Evolutionary conservation across 2,329 filamentous ascomycete species (phyloP).

Genomic region (Chrysosporium keratinophilum): DNA sequence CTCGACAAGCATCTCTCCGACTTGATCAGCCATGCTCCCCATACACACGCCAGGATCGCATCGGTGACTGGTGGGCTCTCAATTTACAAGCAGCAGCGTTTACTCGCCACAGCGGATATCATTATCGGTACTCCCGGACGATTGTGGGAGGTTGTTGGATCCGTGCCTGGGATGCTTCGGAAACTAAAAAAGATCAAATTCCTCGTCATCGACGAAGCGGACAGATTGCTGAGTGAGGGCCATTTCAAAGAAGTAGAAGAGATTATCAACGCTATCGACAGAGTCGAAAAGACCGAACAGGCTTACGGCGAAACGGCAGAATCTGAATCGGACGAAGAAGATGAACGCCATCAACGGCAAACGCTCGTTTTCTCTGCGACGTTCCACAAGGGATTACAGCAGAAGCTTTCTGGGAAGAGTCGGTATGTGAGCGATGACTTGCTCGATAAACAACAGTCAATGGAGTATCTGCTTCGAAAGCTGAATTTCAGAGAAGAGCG

Average conservation of each 20-base stretch:
- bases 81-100: conserved; percentile 85
- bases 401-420: conserved; percentile 73
- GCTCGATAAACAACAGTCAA: conserved; percentile 64
- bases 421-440: conserved; percentile 49
- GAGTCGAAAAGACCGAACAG: conserved; percentile 42
- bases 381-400: conserved; percentile 81
- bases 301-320: conserved; percentile 24
- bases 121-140: conserved; percentile 89
- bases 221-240: conserved; percentile 79
- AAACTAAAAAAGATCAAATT: conserved; percentile 67
- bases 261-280: conserved; percentile 71
- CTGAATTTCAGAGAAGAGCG: conserved; percentile 75
- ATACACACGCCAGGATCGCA: conserved; percentile 53
- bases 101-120: conserved; percentile 74
- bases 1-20: conserved; percentile 70
- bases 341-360: conserved; percentile 47
- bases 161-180: conserved; percentile 56
- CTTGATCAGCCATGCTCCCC: conserved; percentile 58
- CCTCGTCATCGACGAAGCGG: conserved; percentile 86
- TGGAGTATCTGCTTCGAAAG: conserved; percentile 86
- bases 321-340: conserved; percentile 32
- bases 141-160: conserved; percentile 85
- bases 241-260: conserved; percentile 92
- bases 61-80: conserved; percentile 87
- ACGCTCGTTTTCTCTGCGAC: conserved; percentile 96